Evolutionary conservation across 257 asterid genomes (phyloP).

Genomic region (Solanum chiquidenum): DNA sequence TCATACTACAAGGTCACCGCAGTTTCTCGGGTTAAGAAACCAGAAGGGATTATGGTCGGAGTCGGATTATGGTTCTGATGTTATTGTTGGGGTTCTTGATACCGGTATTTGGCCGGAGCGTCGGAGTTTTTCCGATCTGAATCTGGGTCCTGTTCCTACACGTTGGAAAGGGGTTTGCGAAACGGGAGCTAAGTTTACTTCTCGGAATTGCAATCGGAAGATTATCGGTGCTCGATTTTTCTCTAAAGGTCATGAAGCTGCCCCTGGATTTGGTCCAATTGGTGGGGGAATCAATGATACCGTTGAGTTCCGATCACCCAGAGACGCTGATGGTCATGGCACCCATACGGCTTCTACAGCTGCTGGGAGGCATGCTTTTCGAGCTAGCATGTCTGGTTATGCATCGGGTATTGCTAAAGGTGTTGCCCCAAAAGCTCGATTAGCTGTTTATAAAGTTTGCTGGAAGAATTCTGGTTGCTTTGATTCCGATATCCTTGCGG

Average conservation of each 20-base stretch:
- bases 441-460: slow-evolving; percentile 90
- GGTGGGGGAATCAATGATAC: slow-evolving; percentile 77
- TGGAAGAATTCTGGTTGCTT: slow-evolving; percentile 91
- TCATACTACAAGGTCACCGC: slow-evolving; percentile 97
- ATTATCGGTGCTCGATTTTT: slow-evolving; percentile 84
- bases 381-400: slow-evolving; percentile 83
- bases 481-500: slow-evolving; percentile 93
- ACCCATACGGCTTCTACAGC: slow-evolving; percentile 98
- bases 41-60: slow-evolving; percentile 95
- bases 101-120: slow-evolving; percentile 99
- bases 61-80: slow-evolving; percentile 89
- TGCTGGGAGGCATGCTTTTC: slow-evolving; percentile 77
- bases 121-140: slow-evolving; percentile 80
- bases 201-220: slow-evolving; percentile 55
- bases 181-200: slow-evolving; percentile 38
- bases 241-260: slow-evolving; percentile 79
- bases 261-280: slow-evolving; percentile 53
- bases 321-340: slow-evolving; percentile 98
- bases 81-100: slow-evolving; percentile 69
- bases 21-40: slow-evolving; percentile 77
- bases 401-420: slow-evolving; percentile 94
- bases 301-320: slow-evolving; percentile 61
- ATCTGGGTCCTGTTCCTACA: slow-evolving; percentile 73
- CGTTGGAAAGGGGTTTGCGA: slow-evolving; percentile 79
- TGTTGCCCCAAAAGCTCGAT: slow-evolving; percentile 90